These are phyloP conservation scores for Priceomyces haplophilus DNA, from an alignment of 805 yeast genomes.

Conservation along the genomic window DNA sequence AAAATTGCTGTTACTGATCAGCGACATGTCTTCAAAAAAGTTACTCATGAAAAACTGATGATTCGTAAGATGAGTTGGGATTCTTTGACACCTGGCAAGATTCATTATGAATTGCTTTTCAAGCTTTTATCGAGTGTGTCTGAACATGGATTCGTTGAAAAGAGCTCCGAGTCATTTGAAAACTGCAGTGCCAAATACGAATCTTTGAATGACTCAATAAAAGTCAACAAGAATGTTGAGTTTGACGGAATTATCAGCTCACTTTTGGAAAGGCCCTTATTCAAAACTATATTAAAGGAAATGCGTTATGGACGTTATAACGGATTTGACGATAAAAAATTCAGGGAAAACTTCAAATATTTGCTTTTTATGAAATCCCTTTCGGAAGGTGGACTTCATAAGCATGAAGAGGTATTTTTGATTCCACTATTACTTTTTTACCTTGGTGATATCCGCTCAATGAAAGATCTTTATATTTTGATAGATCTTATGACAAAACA, in stretches of 20 bases:
- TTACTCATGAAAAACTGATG: constrained; percentile 25
- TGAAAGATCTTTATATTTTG: constrained; percentile 26
- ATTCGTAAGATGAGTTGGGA: constrained; percentile 39
- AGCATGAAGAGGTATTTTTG: constrained; percentile 39
- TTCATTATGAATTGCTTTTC: constrained; percentile 27
- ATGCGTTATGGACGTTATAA: constrained; percentile 6
- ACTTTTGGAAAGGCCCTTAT: constrained; percentile 30
- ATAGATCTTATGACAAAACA: constrained; percentile 33
- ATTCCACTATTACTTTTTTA: constrained; percentile 34
- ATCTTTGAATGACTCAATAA: constrained; percentile 26
- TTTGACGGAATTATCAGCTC: constrained; percentile 25
- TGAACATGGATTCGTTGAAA: constrained; percentile 14
- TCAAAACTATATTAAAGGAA: constrained; percentile 19
- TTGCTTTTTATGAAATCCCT: constrained; percentile 38
- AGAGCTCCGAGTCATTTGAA: constrained; percentile 17
- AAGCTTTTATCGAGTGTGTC: constrained; percentile 20
- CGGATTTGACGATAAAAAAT: constrained; percentile 10
- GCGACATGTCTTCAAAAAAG: constrained; percentile 22
- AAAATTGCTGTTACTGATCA: constrained; percentile 19
- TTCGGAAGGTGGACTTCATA: constrained; percentile 34
- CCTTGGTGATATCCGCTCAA: constrained; percentile 22
- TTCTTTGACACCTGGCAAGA: constrained; percentile 25
- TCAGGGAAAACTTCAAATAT: constrained; percentile 25
- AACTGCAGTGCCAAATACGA: constrained; percentile 20
- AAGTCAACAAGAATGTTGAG: constrained; percentile 30